A percentile compares a stretch with the other conserved stretches of the same genome.
phyloP scores from a whole-genome alignment of 352 stramenopile genomes.

The Phytopythium aichiense region DNA sequence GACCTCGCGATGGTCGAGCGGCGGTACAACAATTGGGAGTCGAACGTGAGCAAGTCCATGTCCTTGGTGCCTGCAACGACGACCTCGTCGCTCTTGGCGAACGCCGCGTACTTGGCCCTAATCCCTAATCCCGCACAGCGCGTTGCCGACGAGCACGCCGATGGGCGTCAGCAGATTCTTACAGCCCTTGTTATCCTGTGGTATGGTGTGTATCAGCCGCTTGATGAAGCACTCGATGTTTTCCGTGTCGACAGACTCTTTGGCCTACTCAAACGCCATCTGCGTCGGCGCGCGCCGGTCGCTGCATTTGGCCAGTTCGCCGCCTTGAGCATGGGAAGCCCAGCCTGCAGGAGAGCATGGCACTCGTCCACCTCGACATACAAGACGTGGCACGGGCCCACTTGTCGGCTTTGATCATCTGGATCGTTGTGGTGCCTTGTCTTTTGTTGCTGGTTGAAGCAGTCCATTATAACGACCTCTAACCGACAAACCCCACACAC shows the following conservation, averaged over 20 bases:
- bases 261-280: conserved; percentile 82
- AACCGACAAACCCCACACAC: no score
- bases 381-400: no score
- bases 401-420: no score
- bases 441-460: no score
- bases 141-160: conserved; percentile 94
- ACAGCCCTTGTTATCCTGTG: conserved; percentile 92
- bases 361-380: no score
- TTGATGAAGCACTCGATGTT: conserved; percentile 95
- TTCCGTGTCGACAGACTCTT: conserved; percentile 82
- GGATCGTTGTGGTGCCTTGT: no score
- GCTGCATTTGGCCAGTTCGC: conserved; percentile 94
- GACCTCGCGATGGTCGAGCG: conserved; percentile 88
- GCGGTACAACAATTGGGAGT: conserved; percentile 92
- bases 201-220: conserved; percentile 86
- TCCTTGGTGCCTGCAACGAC: conserved; percentile 97
- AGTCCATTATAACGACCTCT: no score
- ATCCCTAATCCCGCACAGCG: conserved; percentile 98
- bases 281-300: conserved; percentile 85
- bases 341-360: no score
- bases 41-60: conserved; percentile 99
- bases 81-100: conserved; percentile 92
- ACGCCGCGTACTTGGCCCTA: conserved; percentile 94
- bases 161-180: conserved; percentile 93
- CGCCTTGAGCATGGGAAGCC: conserved; percentile 97